Evolutionary conservation across 2,329 filamentous ascomycete species (phyloP).

Genomic region (Ambrosiella beaveri): DNA sequence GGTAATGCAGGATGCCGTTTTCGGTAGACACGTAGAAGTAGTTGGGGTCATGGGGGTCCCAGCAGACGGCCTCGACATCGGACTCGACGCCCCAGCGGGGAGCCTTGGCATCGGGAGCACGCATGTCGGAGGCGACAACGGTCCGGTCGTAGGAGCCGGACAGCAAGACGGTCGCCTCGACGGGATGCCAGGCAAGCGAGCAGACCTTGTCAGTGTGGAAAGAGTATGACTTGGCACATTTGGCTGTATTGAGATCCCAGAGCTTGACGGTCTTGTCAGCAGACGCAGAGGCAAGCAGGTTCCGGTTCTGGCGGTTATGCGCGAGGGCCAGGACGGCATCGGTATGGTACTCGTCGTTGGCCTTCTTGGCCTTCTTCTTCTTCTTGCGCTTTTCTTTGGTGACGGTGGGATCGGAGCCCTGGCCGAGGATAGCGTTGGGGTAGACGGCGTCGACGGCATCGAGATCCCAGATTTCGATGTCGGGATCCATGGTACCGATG

Average conservation of each 20-base stretch:
- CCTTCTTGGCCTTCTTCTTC: conserved; percentile 75
- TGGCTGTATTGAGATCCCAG: conserved; percentile 86
- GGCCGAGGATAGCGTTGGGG: conserved; percentile 85
- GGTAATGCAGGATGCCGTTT: conserved; percentile 77
- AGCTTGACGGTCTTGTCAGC: conserved; percentile 96
- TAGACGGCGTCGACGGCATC: conserved; percentile 97
- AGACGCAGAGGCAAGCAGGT: conserved; percentile 83
- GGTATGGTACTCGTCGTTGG: conserved; percentile 83
- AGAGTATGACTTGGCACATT: conserved; percentile 86
- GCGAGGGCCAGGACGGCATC: conserved; percentile 84
- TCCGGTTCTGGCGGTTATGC: conserved; percentile 83
- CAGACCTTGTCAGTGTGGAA: conserved; percentile 98
- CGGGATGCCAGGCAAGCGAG: conserved; percentile 82
- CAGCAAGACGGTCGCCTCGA: conserved; percentile 71
- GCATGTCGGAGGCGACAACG: conserved; percentile 89
- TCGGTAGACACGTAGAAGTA: conserved; percentile 94
- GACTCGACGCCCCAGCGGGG: conserved; percentile 87
- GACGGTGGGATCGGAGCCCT: conserved; percentile 38
- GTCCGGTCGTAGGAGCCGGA: conserved; percentile 93
- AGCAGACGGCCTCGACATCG: conserved; percentile 81
- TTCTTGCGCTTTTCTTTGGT: conserved; percentile 64
- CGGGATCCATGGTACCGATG: conserved; percentile 90
- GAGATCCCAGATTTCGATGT: conserved; percentile 97
- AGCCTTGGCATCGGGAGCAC: conserved; percentile 65
- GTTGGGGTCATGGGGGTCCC: conserved; percentile 86